Percentiles rank a stretch among this genome's conserved stretches.
phyloP scores from a whole-genome alignment of 192 early-diverging fungal genomes.

The Coemansia sp. region DNA sequence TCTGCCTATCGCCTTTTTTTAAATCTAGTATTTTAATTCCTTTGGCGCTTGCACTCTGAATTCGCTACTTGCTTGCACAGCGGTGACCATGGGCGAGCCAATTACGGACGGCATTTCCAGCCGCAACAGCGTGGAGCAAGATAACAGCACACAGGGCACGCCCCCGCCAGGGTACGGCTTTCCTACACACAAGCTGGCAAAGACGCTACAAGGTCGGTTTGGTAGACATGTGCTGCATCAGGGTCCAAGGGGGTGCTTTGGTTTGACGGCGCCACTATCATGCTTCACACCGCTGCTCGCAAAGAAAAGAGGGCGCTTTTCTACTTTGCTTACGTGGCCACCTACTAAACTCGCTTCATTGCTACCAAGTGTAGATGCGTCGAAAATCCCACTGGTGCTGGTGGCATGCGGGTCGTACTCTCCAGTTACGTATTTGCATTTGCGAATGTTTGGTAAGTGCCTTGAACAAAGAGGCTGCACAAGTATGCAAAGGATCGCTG shows the following conservation, averaged over 20 bases:
- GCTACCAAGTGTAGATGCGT: slow-evolving; percentile 28
- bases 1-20: background rate
- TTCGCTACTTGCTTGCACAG: background rate
- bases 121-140: slow-evolving; percentile 18
- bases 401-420: slow-evolving; percentile 98
- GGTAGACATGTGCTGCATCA: background rate
- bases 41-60: background rate
- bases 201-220: slow-evolving; percentile 44
- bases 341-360: background rate
- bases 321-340: background rate
- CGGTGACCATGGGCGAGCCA: slow-evolving; percentile 41
- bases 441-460: slow-evolving; percentile 97
- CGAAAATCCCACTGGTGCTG: slow-evolving; percentile 78
- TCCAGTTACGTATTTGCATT: slow-evolving; percentile 95
- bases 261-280: background rate
- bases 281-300: background rate
- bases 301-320: background rate
- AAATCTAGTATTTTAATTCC: slow-evolving; percentile 1
- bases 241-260: no score
- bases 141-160: slow-evolving; percentile 31
- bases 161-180: slow-evolving; percentile 56
- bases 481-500: background rate
- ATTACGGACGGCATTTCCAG: slow-evolving; percentile 57
- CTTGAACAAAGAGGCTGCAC: background rate
- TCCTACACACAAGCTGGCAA: slow-evolving; percentile 52